These are phyloP conservation scores for Fragaria nilgerrensis DNA, from an alignment of 306 rosid genomes.

Conservation along the genomic window DNA sequence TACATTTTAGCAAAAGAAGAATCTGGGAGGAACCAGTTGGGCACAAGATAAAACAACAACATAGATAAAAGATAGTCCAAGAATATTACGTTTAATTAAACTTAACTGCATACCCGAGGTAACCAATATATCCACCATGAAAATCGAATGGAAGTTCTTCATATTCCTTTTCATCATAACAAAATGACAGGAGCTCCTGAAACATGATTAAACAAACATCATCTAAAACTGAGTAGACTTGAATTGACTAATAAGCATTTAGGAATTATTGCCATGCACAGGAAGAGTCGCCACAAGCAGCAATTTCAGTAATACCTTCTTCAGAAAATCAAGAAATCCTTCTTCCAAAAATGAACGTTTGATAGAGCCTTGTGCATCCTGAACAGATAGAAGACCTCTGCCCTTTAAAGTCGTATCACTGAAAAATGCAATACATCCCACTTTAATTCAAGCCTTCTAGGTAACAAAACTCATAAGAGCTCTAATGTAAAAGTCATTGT, in stretches of 20 bases:
- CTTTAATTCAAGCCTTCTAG: background rate
- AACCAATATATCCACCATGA: conserved; percentile 97
- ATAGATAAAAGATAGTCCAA: background rate
- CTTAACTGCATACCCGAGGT: conserved; percentile 74
- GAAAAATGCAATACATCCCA: conserved; percentile 29
- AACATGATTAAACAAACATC: conserved; percentile 28
- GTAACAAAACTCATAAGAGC: background rate
- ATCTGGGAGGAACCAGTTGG: background rate
- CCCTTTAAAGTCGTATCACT: conserved; percentile 54
- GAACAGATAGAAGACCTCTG: conserved; percentile 68
- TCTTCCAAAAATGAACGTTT: conserved; percentile 53
- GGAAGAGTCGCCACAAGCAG: background rate
- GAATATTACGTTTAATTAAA: conserved; percentile 12
- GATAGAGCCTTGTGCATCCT: conserved; percentile 67
- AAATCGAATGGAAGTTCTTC: too few species aligned
- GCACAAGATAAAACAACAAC: background rate
- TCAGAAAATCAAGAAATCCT: conserved; percentile 80
- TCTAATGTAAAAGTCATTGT: background rate
- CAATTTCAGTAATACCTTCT: conserved; percentile 56
- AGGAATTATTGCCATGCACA: background rate
- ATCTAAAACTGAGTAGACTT: background rate
- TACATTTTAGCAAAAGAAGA: background rate
- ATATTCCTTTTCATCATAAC: conserved; percentile 59
- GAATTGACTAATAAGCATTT: background rate
- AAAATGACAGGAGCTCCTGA: conserved; percentile 78